Evolutionary conservation across 129 eudicot species (phyloP).

Genomic region (Ambrosia trifida): DNA sequence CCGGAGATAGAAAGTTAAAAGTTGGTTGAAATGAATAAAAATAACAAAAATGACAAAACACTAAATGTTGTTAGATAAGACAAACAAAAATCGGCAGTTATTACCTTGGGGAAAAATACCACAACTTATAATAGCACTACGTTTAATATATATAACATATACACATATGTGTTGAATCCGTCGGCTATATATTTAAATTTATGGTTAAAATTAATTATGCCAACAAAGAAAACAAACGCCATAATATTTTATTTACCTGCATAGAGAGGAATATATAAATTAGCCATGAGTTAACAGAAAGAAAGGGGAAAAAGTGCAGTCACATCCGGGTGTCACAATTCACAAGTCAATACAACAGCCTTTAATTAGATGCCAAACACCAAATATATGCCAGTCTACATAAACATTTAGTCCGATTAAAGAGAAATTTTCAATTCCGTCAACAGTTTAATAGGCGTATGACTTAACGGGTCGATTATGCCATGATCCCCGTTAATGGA

Average conservation of each 20-base stretch:
- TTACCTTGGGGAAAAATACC: slow-evolving; percentile 28
- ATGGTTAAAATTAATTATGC: neutral
- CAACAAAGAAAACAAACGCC: slow-evolving; percentile 7
- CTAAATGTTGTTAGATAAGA: slow-evolving; percentile 36
- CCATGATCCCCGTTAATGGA: no score
- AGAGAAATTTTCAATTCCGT: neutral
- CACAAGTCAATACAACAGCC: neutral
- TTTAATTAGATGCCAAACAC: neutral
- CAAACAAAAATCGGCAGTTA: slow-evolving; percentile 31
- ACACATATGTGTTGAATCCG: neutral
- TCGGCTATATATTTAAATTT: neutral
- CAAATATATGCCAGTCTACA: neutral
- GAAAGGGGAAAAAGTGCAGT: neutral
- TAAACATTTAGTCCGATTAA: neutral
- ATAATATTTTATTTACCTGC: neutral
- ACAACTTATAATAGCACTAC: neutral
- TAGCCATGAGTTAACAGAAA: neutral
- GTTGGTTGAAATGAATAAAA: slow-evolving; percentile 19
- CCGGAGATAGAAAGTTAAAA: slow-evolving; percentile 28
- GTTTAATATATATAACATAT: slow-evolving; percentile 2
- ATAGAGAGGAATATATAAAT: neutral
- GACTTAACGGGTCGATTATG: neutral
- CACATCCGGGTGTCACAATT: neutral
- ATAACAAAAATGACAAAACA: slow-evolving; percentile 30
- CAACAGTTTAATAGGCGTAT: neutral